These are phyloP conservation scores for Chloris gayana DNA, from an alignment of 176 grass and related monocot genomes.

Conservation along the genomic window DNA sequence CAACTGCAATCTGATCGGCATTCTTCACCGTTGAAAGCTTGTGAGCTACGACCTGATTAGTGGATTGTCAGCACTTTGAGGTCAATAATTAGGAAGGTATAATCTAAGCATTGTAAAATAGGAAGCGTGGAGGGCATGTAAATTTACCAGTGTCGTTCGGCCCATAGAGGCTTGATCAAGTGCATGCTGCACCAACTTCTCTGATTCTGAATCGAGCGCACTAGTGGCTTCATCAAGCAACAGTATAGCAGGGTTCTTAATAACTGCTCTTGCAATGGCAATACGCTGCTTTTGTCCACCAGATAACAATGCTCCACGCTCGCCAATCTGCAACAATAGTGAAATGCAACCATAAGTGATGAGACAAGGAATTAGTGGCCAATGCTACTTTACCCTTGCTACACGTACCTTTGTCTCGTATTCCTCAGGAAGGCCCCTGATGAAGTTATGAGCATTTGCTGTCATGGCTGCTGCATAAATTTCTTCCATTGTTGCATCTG, in stretches of 20 bases:
- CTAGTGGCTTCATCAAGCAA: constrained; percentile 98
- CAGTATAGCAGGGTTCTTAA: constrained; percentile 93
- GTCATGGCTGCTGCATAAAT: constrained; percentile 94
- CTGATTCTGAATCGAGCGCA: constrained; percentile 94
- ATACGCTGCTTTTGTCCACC: constrained; percentile 97
- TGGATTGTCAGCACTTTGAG: constrained; percentile 24
- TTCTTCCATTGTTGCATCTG: constrained; percentile 78
- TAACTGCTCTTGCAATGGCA: constrained; percentile 88
- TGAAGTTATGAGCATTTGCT: constrained; percentile 97
- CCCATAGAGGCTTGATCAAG: constrained; percentile 99
- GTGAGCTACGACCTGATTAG: constrained; percentile 90
- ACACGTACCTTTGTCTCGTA: constrained; percentile 84
- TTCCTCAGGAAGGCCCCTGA: constrained; percentile 80
- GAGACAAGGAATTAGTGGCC: background rate
- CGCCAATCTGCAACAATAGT: constrained; percentile 71
- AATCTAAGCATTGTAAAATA: background rate
- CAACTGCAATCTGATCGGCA: constrained; percentile 91
- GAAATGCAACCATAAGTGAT: constrained; percentile 3
- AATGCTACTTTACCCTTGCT: constrained; percentile 13
- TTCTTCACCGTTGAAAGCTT: constrained; percentile 97
- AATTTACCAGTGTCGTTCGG: constrained; percentile 88
- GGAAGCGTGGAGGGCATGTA: background rate
- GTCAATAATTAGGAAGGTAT: constrained; percentile 1
- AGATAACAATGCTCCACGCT: constrained; percentile 84
- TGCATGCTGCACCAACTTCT: constrained; percentile 90